Conservation (phyloP, 306 rosid species). For the Quillaja saponaria region DNA sequence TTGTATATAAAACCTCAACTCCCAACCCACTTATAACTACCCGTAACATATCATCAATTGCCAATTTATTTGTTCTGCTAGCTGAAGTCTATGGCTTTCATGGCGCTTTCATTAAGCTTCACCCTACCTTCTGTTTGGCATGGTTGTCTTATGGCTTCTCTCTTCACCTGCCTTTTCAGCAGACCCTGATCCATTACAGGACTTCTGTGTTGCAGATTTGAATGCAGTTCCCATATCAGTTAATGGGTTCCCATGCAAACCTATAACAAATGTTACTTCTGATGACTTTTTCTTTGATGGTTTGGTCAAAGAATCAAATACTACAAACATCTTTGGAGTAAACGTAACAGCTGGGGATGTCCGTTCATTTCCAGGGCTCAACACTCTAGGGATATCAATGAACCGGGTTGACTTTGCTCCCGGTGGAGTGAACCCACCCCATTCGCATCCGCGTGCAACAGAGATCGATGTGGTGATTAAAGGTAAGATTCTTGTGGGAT, state of each 20-base stretch:
- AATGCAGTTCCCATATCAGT: slow-evolving; percentile 19
- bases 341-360: slow-evolving; percentile 32
- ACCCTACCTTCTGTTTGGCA: too few relatives aligned
- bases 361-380: slow-evolving; percentile 39
- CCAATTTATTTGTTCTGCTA: too few relatives aligned
- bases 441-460: slow-evolving; percentile 41
- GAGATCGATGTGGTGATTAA: slow-evolving; percentile 30
- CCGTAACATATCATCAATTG: too few relatives aligned
- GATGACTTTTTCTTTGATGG: slow-evolving; percentile 51
- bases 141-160: too few relatives aligned
- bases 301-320: slow-evolving; percentile 33
- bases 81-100: too few relatives aligned
- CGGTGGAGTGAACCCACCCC: slow-evolving; percentile 43
- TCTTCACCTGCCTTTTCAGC: slow-evolving; percentile 29
- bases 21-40: too few relatives aligned
- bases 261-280: slow-evolving; percentile 27
- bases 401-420: slow-evolving; percentile 44
- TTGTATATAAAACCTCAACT: too few relatives aligned
- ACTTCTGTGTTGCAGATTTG: slow-evolving; percentile 41
- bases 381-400: slow-evolving; percentile 49
- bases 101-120: too few relatives aligned
- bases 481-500: slow-evolving; percentile 50
- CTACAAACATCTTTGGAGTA: slow-evolving; percentile 10
- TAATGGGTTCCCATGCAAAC: slow-evolving; percentile 52
- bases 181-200: slow-evolving; percentile 46